Conservation (phyloP, 805 yeast genomes). For the Henningerozyma blattae region DNA sequence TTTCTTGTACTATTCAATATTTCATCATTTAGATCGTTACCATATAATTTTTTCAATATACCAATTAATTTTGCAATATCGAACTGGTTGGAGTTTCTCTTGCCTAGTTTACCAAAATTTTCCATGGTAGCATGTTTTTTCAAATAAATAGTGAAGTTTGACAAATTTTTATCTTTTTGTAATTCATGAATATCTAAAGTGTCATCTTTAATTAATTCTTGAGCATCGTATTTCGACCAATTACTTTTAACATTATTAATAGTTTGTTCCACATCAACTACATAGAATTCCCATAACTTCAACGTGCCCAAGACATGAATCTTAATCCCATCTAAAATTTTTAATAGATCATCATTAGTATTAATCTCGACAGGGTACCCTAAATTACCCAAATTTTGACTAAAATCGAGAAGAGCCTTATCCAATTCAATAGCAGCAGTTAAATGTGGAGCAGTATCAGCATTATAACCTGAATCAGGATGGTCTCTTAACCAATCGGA, state of each 20-base stretch:
- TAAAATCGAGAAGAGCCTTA: constrained; percentile 49
- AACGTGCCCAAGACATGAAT: constrained; percentile 53
- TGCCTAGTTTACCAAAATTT: constrained; percentile 32
- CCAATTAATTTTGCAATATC: constrained; percentile 40
- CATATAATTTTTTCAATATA: constrained; percentile 32
- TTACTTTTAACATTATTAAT: constrained; percentile 27
- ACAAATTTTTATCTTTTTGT: constrained; percentile 21
- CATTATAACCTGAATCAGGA: constrained; percentile 86
- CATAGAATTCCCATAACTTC: constrained; percentile 83
- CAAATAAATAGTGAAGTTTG: constrained; percentile 38
- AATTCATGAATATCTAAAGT: constrained; percentile 32
- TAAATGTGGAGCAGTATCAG: constrained; percentile 81
- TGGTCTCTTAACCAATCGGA: constrained; percentile 75
- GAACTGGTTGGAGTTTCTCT: constrained; percentile 43
- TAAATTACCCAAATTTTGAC: constrained; percentile 39
- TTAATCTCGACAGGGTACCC: constrained; percentile 52
- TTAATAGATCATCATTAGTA: constrained; percentile 40
- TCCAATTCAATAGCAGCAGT: constrained; percentile 78
- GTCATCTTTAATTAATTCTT: neutral
- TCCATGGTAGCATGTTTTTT: constrained; percentile 28
- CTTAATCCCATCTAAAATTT: constrained; percentile 56
- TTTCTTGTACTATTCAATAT: constrained; percentile 31
- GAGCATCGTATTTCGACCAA: constrained; percentile 22
- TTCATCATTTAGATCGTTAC: constrained; percentile 20
- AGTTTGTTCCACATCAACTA: constrained; percentile 41